phyloP scores from a whole-genome alignment of 208 protist species.

The Crithidia sp. region DNA sequence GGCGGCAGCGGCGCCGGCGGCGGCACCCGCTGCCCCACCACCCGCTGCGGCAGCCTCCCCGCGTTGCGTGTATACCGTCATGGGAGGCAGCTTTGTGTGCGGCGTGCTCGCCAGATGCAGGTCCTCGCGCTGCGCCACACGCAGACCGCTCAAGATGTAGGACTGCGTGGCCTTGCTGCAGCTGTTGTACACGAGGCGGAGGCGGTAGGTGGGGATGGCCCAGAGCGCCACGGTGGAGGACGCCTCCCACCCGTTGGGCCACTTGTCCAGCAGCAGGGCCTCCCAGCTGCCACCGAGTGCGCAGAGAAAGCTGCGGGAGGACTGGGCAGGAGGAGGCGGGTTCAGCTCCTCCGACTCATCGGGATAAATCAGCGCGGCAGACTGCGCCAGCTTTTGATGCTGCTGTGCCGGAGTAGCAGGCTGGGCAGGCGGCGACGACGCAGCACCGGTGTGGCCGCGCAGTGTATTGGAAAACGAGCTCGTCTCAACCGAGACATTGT shows the following conservation, averaged over 20 bases:
- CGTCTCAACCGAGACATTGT: background rate
- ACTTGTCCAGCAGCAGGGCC: conserved; percentile 86
- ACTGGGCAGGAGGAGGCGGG: conserved; percentile 63
- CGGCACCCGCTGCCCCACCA: background rate
- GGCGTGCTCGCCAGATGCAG: conserved; percentile 56
- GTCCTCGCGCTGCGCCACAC: conserved; percentile 69
- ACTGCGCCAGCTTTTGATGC: conserved; percentile 14
- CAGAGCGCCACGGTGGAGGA: conserved; percentile 77
- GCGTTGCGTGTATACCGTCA: conserved; percentile 69
- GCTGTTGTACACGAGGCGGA: conserved; percentile 82
- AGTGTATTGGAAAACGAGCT: background rate
- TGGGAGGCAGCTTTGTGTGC: conserved; percentile 76
- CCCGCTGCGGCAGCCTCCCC: conserved; percentile 18
- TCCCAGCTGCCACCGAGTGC: conserved; percentile 84
- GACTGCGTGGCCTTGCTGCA: conserved; percentile 58
- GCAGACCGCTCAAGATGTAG: conserved; percentile 57
- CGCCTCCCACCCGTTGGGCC: conserved; percentile 86
- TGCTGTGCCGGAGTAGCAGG: conserved; percentile 9
- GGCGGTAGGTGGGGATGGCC: conserved; percentile 70
- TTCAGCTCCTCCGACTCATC: conserved; percentile 86
- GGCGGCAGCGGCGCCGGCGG: conserved; percentile 10
- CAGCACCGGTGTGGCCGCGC: background rate
- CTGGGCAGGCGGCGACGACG: background rate
- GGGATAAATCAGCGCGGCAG: conserved; percentile 22
- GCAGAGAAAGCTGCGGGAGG: conserved; percentile 55